Evolutionary conservation across 2,329 filamentous ascomycete species (phyloP).

Genomic region (Trichoderma citrinoviride): DNA sequence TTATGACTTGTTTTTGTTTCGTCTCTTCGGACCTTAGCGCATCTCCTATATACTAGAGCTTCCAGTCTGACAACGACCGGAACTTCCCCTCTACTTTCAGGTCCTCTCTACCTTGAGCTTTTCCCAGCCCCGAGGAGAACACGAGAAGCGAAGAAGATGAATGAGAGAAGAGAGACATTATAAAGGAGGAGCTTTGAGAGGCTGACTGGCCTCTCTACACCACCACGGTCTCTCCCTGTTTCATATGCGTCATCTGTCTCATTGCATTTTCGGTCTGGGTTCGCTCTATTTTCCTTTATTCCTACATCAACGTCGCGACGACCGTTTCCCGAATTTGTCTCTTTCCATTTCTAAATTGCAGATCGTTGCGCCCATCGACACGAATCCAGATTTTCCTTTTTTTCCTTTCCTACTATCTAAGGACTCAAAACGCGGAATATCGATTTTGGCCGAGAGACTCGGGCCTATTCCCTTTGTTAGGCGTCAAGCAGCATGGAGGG

Average conservation of each 20-base stretch:
- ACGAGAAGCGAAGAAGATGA: neutral
- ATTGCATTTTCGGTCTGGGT: constrained; percentile 6
- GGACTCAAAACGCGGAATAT: neutral
- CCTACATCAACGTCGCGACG: constrained; percentile 14
- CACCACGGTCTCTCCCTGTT: neutral
- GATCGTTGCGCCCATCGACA: neutral
- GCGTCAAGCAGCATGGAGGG: neutral
- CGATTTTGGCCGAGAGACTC: neutral
- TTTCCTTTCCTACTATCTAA: neutral
- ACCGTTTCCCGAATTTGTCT: neutral
- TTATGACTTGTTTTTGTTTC: constrained; percentile 31
- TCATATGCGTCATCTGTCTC: constrained; percentile 4
- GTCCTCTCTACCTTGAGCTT: neutral
- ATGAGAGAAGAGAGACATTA: neutral
- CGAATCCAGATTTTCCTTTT: neutral
- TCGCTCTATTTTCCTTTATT: neutral
- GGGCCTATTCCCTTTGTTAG: neutral
- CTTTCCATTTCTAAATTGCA: neutral
- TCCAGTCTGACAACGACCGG: constrained; percentile 4
- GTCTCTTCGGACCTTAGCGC: constrained; percentile 18
- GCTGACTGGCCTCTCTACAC: neutral
- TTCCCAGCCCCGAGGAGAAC: neutral
- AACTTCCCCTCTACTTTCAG: neutral
- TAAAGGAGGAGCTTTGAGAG: neutral
- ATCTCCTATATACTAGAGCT: constrained; percentile 7